Conservation (phyloP, 2,329 filamentous ascomycete genomes). For the Purpureocillium lavendulum region DNA sequence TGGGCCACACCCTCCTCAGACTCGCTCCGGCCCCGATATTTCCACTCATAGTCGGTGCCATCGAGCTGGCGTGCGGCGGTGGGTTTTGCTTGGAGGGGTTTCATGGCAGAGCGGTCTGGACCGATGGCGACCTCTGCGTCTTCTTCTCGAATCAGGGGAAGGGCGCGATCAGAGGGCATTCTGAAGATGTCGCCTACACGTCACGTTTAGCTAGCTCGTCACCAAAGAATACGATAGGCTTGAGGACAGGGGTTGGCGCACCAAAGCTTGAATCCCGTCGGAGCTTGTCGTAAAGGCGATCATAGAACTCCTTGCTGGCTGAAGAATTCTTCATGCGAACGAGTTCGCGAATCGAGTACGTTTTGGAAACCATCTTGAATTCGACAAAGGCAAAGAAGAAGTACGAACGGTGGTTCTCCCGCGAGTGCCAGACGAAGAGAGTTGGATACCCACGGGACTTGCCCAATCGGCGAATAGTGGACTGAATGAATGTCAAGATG, state of each 20-base stretch:
- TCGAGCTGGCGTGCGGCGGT: constrained; percentile 23
- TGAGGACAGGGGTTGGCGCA: constrained; percentile 10
- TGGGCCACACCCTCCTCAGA: constrained; percentile 33
- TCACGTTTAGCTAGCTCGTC: constrained; percentile 1
- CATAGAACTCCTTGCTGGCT: constrained; percentile 15
- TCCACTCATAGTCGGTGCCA: constrained; percentile 33
- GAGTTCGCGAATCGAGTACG: constrained; percentile 37
- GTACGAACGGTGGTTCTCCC: constrained; percentile 25
- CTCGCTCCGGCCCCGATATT: constrained; percentile 36
- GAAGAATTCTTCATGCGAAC: constrained; percentile 23
- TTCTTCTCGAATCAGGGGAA: constrained; percentile 24
- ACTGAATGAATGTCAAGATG: constrained; percentile 25
- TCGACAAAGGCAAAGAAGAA: constrained; percentile 30
- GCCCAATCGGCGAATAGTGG: constrained; percentile 11
- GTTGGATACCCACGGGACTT: constrained; percentile 22
- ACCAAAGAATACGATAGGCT: neutral
- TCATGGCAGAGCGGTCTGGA: constrained; percentile 1
- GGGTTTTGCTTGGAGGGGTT: constrained; percentile 5
- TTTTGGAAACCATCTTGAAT: constrained; percentile 31
- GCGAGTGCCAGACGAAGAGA: constrained; percentile 29
- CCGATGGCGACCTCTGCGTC: constrained; percentile 5
- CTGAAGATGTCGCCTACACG: constrained; percentile 22
- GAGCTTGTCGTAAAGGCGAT: constrained; percentile 23
- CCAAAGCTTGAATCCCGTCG: constrained; percentile 31
- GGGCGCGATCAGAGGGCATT: constrained; percentile 13